These are phyloP conservation scores for Blastobotrys illinoisensis DNA, from an alignment of 1,139 yeast species.

Conservation along the genomic window DNA sequence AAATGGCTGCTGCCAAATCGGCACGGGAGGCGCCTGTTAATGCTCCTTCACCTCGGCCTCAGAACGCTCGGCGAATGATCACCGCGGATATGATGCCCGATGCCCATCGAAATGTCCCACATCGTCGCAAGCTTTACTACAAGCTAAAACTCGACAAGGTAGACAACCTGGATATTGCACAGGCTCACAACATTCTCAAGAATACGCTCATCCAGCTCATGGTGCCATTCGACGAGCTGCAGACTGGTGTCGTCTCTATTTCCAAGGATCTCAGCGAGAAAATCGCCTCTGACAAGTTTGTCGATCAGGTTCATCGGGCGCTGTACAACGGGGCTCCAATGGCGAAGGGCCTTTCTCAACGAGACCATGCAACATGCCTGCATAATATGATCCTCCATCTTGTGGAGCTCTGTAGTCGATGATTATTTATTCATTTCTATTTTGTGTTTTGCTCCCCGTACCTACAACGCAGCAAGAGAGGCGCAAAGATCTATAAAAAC, in stretches of 20 bases:
- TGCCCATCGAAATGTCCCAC: slow-evolving; percentile 4
- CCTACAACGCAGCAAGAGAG: too few species aligned
- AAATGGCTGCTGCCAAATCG: background rate
- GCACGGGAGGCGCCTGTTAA: background rate
- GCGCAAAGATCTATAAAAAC: too few species aligned
- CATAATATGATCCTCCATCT: background rate
- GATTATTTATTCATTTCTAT: too few species aligned
- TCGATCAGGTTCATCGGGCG: background rate
- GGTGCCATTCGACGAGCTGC: background rate
- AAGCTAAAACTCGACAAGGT: slow-evolving; percentile 24
- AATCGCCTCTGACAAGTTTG: background rate
- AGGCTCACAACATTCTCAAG: slow-evolving; percentile 31
- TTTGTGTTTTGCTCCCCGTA: too few species aligned
- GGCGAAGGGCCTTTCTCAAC: background rate
- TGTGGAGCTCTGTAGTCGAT: background rate
- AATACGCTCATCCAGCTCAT: slow-evolving; percentile 24
- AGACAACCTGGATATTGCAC: slow-evolving; percentile 24
- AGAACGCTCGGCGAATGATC: background rate
- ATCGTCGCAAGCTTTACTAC: slow-evolving; percentile 15
- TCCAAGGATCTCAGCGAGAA: background rate
- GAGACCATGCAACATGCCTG: background rate
- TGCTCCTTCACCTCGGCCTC: background rate
- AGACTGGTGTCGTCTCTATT: background rate
- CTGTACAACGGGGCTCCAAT: background rate
- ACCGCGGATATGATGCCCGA: slow-evolving; percentile 9